Evolutionary conservation across 176 grass and related monocot genomes (phyloP), one percentile per base, ranked within the genome.

Genomic region (Chloris gayana): DNA sequence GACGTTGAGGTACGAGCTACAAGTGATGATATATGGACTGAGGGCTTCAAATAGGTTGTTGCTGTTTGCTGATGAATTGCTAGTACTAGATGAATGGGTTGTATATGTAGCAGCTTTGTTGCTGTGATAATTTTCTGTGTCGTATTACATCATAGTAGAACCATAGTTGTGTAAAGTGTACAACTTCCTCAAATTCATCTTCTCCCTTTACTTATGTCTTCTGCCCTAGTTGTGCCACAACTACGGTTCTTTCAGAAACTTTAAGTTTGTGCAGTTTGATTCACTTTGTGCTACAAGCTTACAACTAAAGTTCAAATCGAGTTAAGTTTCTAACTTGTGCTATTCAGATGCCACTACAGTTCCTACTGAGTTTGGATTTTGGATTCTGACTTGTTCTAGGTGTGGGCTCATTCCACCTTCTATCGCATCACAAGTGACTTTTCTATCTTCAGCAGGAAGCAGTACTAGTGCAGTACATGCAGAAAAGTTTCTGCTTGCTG

Each of bases 71-170:
- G n/a, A n/a, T n/a, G n/a, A n/a, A n/a, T 68, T 73, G 54, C 1
- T 85, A 77, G 72, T 31, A 71, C 58, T 73, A 74, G 67, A 73
- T 61, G 59, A 78, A 86, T 34, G 49, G 33, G 37, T 78, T 4
- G 47, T 50, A 9, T 38, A 69, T 86, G 25, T 61, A 75, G 34
- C 27, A 75, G 37, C 9, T 75, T 67, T 62, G 38, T 69, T 25
- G 15, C 21, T 29, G n/a, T 38, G 39, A 41, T 38, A 45, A 51
- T 76, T 81, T 45, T 81, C 35, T 51, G 44, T 73, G 25, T 60
- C 85, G 57, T 82, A 85, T 60, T 77, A n/a, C 49, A 70, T 14
- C 14, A 64, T 39, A 8, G 62, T 71, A 42, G 47, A 81, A 77
- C 46, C 71, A 51, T 42, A 76, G 65, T 47, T 44, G 59, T 68